These are phyloP conservation scores for Nakazawaea wyomingensis DNA, from an alignment of 805 yeast species.

Conservation along the genomic window DNA sequence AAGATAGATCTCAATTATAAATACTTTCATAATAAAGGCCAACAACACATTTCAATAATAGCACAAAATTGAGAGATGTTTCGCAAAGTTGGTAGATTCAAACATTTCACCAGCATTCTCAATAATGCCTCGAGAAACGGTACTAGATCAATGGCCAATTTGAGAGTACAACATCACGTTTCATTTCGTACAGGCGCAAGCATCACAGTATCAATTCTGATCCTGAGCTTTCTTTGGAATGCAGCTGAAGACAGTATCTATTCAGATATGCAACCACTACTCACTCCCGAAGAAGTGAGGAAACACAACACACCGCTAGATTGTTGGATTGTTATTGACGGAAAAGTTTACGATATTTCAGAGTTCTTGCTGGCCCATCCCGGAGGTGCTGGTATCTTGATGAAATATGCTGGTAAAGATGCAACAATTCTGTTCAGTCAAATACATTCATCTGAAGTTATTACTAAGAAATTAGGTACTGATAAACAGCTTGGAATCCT, in stretches of 20 bases:
- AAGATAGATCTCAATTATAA: no score
- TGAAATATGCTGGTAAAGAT: constrained; percentile 37
- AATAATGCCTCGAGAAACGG: no score
- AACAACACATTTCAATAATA: no score
- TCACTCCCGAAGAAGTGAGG: constrained; percentile 62
- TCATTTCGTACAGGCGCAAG: no score
- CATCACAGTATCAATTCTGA: no score
- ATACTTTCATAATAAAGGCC: no score
- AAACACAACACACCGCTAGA: constrained; percentile 53
- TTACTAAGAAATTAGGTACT: constrained; percentile 20
- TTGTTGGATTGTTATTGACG: constrained; percentile 30
- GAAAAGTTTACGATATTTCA: constrained; percentile 31
- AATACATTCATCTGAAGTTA: constrained; percentile 23
- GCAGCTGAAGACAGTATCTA: background rate
- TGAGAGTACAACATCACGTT: no score
- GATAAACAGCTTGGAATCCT: constrained; percentile 34
- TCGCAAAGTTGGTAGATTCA: no score
- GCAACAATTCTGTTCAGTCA: constrained; percentile 19
- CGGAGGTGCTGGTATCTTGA: constrained; percentile 34
- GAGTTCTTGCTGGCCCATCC: constrained; percentile 30
- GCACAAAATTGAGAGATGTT: no score
- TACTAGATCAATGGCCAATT: no score
- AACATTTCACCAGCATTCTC: no score
- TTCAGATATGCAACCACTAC: constrained; percentile 32
- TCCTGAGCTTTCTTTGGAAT: background rate